These are phyloP conservation scores for Rhazya stricta DNA, from an alignment of 257 asterid genomes.

Conservation along the genomic window DNA sequence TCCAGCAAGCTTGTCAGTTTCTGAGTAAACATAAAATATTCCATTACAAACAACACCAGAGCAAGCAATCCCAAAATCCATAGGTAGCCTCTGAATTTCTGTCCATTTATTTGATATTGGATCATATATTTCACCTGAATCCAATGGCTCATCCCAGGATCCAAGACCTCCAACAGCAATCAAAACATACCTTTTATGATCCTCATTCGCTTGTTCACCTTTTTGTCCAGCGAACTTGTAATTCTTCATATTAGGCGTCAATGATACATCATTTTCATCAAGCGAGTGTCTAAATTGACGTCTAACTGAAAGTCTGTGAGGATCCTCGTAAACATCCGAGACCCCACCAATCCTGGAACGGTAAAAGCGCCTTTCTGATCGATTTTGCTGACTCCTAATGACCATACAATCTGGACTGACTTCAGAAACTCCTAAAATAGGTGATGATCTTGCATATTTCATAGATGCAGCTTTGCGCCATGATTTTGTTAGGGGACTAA, in stretches of 20 bases:
- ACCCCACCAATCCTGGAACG: constrained; percentile 64
- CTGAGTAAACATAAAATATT: constrained; percentile 75
- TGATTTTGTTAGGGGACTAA: constrained; percentile 63
- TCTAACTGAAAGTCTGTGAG: constrained; percentile 84
- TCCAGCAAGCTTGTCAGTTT: constrained; percentile 66
- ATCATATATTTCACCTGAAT: constrained; percentile 83
- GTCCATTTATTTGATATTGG: constrained; percentile 77
- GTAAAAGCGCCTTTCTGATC: constrained; percentile 48
- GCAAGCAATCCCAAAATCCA: constrained; percentile 77
- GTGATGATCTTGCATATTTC: constrained; percentile 84
- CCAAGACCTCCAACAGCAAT: constrained; percentile 95
- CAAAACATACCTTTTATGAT: constrained; percentile 44
- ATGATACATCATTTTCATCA: constrained; percentile 57
- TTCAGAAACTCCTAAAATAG: constrained; percentile 68
- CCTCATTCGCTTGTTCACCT: constrained; percentile 35
- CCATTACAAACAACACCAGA: constrained; percentile 71
- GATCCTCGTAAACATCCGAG: constrained; percentile 92
- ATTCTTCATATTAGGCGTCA: constrained; percentile 32
- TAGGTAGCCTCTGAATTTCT: constrained; percentile 73
- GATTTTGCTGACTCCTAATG: constrained; percentile 50
- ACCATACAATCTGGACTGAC: constrained; percentile 48
- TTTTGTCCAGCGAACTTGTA: constrained; percentile 41
- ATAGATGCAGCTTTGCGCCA: constrained; percentile 82
- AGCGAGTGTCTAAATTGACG: constrained; percentile 59
- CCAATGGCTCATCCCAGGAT: constrained; percentile 81